These are phyloP conservation scores for Hymenoscyphus fructigenus DNA, from an alignment of 2,329 filamentous ascomycete genomes.

Conservation along the genomic window DNA sequence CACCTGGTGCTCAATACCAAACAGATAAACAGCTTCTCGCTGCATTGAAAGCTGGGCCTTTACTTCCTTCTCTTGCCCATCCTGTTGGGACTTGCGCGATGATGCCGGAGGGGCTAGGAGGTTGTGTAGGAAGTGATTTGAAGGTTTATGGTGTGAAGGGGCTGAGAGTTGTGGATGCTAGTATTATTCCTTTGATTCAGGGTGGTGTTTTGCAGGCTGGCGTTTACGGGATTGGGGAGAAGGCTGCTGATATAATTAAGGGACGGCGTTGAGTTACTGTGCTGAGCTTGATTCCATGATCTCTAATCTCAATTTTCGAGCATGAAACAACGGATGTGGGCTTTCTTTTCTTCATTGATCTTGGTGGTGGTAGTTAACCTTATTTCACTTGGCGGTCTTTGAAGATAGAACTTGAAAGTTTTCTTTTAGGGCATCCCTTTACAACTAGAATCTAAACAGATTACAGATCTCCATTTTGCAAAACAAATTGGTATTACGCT, in stretches of 20 bases:
- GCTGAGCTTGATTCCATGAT: too few species aligned
- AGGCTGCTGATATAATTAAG: constrained; percentile 9
- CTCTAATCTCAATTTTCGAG: too few species aligned
- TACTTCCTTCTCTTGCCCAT: constrained; percentile 39
- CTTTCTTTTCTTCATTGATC: too few species aligned
- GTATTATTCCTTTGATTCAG: constrained; percentile 8
- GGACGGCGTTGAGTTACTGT: not conserved
- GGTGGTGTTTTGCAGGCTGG: not conserved
- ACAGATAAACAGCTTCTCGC: constrained; percentile 30
- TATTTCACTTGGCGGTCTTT: too few species aligned
- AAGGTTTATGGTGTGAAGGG: constrained; percentile 22
- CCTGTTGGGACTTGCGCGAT: constrained; percentile 38
- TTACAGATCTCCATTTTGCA: not conserved
- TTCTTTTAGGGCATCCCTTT: not conserved
- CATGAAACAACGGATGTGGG: too few species aligned
- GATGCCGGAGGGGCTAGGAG: constrained; percentile 19
- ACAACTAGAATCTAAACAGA: not conserved
- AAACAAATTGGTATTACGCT: not conserved
- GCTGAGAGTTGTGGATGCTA: constrained; percentile 17
- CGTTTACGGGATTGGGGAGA: constrained; percentile 10
- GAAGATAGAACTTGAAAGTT: too few species aligned
- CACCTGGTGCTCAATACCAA: constrained; percentile 31
- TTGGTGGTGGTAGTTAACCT: too few species aligned
- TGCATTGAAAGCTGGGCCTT: constrained; percentile 27
- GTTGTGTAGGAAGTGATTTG: constrained; percentile 19